These are phyloP conservation scores for Withania somnifera DNA, from an alignment of 305 asterid species.

Conservation along the genomic window DNA sequence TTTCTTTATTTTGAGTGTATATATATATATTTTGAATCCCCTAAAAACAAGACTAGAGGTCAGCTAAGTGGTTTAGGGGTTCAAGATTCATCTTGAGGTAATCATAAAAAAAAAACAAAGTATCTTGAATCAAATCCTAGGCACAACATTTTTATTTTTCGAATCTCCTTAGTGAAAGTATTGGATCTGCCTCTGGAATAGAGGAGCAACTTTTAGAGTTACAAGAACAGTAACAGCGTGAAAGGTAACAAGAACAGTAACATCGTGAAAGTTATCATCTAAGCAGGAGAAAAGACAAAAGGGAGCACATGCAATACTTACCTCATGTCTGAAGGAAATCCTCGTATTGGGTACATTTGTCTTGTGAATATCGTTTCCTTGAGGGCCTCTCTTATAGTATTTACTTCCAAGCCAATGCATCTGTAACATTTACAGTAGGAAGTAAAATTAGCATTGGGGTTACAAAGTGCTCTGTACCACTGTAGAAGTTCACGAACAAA, in stretches of 20 bases:
- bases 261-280: not conserved
- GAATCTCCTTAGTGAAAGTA: too few species aligned
- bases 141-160: too few species aligned
- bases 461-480: not conserved
- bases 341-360: constrained; percentile 72
- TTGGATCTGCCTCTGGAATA: too few species aligned
- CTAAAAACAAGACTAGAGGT: too few species aligned
- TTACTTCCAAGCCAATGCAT: constrained; percentile 73
- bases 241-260: not conserved
- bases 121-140: too few species aligned
- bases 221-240: not conserved
- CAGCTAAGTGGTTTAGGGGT: too few species aligned
- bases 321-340: constrained; percentile 77
- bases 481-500: not conserved
- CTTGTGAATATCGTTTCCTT: constrained; percentile 80
- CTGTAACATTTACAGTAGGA: constrained; percentile 23
- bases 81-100: too few species aligned
- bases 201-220: not conserved
- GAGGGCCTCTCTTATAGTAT: constrained; percentile 58
- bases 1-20: too few species aligned
- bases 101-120: too few species aligned
- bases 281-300: not conserved
- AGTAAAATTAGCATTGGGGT: not conserved
- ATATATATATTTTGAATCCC: too few species aligned
- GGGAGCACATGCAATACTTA: constrained; percentile 10